Percentiles rank a stretch among this genome's conserved stretches.
phyloP scores from a whole-genome alignment of 768 basidiomycete genomes.

The Piloderma croceum region DNA sequence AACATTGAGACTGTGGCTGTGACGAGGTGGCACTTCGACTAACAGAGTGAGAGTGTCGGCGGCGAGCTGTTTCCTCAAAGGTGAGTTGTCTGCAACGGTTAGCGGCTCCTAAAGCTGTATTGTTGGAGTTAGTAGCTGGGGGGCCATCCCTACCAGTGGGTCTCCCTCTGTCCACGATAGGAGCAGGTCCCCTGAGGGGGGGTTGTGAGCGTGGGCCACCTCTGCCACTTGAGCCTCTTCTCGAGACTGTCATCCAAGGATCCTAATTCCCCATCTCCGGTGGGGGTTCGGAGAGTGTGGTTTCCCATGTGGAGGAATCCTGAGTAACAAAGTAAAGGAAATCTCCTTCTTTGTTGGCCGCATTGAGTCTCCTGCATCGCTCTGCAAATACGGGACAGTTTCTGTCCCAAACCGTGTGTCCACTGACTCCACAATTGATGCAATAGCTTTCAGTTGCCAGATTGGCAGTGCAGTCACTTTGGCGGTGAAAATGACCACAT shows the following conservation, averaged over 20 bases:
- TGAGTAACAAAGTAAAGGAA: constrained; percentile 16
- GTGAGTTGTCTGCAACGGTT: too few relatives aligned
- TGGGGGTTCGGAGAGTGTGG: background rate
- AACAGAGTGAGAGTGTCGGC: too few relatives aligned
- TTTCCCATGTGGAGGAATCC: constrained; percentile 12
- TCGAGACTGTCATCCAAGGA: background rate
- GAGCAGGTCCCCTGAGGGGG: too few relatives aligned
- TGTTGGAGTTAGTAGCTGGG: too few relatives aligned
- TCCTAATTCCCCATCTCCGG: background rate
- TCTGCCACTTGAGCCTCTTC: background rate
- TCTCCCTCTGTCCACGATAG: too few relatives aligned
- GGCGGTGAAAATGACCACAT: constrained; percentile 9
- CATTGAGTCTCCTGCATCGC: background rate
- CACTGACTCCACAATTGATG: background rate
- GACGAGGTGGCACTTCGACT: too few relatives aligned
- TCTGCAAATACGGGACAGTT: constrained; percentile 9
- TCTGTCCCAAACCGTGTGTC: constrained; percentile 7
- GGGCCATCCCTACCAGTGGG: too few relatives aligned
- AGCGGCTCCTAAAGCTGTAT: too few relatives aligned
- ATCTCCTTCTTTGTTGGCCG: constrained; percentile 6
- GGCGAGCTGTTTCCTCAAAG: too few relatives aligned
- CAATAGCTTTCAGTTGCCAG: background rate
- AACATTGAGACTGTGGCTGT: too few relatives aligned
- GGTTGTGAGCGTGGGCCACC: too few relatives aligned
- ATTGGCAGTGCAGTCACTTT: background rate